Evolutionary conservation across 371 early-diverging fungal species (phyloP).

Genomic region (Syncephalis plumigaleata): DNA sequence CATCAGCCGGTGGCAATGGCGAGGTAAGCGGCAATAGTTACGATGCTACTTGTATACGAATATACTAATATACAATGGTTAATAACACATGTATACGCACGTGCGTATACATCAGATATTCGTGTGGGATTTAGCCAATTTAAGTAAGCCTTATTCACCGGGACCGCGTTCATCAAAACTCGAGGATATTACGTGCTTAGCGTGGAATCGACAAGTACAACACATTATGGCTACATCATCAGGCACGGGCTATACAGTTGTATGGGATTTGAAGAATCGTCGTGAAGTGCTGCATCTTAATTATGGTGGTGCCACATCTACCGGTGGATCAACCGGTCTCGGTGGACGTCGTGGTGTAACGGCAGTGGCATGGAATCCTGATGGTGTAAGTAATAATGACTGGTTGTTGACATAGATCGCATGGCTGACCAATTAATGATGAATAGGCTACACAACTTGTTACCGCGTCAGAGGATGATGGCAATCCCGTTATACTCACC

Average conservation of each 20-base stretch:
- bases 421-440: background rate
- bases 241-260: slow-evolving; percentile 79
- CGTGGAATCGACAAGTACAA: slow-evolving; percentile 88
- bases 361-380: slow-evolving; percentile 88
- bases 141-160: slow-evolving; percentile 72
- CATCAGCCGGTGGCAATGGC: slow-evolving; percentile 78
- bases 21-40: slow-evolving; percentile 42
- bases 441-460: slow-evolving; percentile 78
- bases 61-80: background rate
- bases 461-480: slow-evolving; percentile 81
- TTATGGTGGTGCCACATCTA: slow-evolving; percentile 34
- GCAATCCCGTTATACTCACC: slow-evolving; percentile 59
- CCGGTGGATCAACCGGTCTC: slow-evolving; percentile 11
- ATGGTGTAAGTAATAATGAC: slow-evolving; percentile 33
- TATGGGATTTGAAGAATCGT: slow-evolving; percentile 85
- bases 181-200: slow-evolving; percentile 72
- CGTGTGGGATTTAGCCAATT: slow-evolving; percentile 85
- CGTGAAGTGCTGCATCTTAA: slow-evolving; percentile 72
- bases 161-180: slow-evolving; percentile 66
- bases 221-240: slow-evolving; percentile 88
- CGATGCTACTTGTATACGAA: background rate
- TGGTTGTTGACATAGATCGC: background rate
- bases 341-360: slow-evolving; percentile 43
- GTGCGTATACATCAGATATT: slow-evolving; percentile 30
- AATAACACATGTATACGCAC: too few species aligned